Percentiles rank a stretch among this genome's conserved stretches.
These are phyloP conservation scores for Phytophthora agathidicida DNA, from an alignment of 352 stramenopile genomes.

Conservation along the genomic window DNA sequence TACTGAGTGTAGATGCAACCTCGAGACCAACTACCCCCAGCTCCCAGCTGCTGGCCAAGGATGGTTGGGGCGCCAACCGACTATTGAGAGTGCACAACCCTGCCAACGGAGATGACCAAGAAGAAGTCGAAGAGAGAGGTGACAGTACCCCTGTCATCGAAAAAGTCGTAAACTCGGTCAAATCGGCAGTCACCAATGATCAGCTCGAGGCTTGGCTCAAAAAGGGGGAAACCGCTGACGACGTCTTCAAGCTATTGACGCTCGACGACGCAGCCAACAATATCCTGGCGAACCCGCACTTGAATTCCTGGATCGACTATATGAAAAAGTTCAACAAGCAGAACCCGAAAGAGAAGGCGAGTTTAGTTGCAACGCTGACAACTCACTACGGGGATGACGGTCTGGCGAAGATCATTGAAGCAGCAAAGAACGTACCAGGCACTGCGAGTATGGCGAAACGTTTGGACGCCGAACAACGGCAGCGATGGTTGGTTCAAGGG, in stretches of 20 bases:
- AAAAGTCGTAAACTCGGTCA: not conserved
- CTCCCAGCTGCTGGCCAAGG: too few relatives aligned
- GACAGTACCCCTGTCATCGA: not conserved
- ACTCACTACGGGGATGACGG: slow-evolving; percentile 10
- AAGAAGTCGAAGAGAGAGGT: slow-evolving; percentile 2
- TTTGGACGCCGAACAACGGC: slow-evolving; percentile 1
- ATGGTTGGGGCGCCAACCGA: not conserved
- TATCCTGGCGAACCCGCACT: not conserved
- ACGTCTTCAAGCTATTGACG: not conserved
- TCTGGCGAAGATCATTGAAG: slow-evolving; percentile 18
- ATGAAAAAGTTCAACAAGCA: slow-evolving; percentile 18
- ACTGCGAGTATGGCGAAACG: slow-evolving; percentile 5
- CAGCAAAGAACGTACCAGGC: slow-evolving; percentile 5
- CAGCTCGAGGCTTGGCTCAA: slow-evolving; percentile 10
- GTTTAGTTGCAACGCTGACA: slow-evolving; percentile 13
- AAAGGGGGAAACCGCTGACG: slow-evolving; percentile 2
- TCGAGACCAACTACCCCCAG: too few relatives aligned
- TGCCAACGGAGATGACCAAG: not conserved
- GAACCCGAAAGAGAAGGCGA: slow-evolving; percentile 9
- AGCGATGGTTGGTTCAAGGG: not conserved
- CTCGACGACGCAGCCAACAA: slow-evolving; percentile 12
- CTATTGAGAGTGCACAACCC: too few relatives aligned
- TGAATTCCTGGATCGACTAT: slow-evolving; percentile 14
- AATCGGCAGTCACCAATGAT: not conserved
- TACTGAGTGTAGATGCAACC: not conserved